Evolutionary conservation across 164 flowering plant species (phyloP).

Genomic region (Brasenia schreberi): DNA sequence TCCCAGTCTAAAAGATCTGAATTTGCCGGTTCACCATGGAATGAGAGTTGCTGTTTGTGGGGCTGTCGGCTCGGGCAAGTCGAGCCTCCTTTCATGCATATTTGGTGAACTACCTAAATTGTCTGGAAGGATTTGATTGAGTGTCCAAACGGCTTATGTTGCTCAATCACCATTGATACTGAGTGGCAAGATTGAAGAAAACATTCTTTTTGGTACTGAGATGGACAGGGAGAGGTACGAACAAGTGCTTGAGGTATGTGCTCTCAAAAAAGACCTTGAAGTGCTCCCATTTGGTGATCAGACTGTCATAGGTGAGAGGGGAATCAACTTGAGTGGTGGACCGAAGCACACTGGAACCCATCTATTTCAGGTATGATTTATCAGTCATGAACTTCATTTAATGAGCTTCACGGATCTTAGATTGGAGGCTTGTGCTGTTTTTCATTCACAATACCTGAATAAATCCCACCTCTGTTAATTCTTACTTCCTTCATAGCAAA

Average conservation of each 20-base stretch:
- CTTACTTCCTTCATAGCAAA: too few relatives aligned
- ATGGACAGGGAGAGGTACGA: background rate
- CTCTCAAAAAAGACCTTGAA: background rate
- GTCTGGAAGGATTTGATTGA: background rate
- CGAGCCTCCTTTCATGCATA: background rate
- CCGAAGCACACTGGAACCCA: constrained; percentile 22
- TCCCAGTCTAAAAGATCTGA: constrained; percentile 37
- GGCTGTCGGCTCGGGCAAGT: constrained; percentile 40
- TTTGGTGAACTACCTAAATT: background rate
- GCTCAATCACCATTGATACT: constrained; percentile 29
- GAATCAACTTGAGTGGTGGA: constrained; percentile 4
- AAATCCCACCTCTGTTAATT: too few relatives aligned
- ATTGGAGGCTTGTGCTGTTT: too few relatives aligned
- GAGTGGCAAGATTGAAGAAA: constrained; percentile 35
- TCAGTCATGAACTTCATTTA: too few relatives aligned
- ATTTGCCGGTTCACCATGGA: constrained; percentile 33
- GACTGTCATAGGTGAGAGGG: constrained; percentile 19
- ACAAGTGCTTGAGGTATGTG: background rate
- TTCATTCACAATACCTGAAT: too few relatives aligned
- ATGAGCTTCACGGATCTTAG: too few relatives aligned
- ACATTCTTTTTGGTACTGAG: constrained; percentile 27
- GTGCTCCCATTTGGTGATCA: constrained; percentile 28
- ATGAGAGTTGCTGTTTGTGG: constrained; percentile 79
- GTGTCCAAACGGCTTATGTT: constrained; percentile 1
- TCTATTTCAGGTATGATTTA: background rate